Base-by-base conservation (phyloP, 2,329 filamentous ascomycete species). In the Colletotrichum australisinense region DNA sequence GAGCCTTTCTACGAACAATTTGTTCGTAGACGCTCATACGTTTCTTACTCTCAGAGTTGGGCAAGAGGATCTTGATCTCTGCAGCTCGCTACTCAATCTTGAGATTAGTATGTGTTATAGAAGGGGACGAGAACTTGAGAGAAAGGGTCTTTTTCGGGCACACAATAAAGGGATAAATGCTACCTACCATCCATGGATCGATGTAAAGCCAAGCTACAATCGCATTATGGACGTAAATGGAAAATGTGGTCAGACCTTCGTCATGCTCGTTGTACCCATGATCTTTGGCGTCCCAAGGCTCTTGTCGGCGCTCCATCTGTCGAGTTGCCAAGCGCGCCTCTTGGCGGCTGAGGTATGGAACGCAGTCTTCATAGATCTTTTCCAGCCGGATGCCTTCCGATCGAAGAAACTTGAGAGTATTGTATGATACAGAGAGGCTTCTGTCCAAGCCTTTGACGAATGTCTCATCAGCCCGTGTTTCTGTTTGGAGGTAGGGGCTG, bases 291-390 rank as follows among this genome's bases (percentile, higher is more conserved):
- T 22, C 14, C 11, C 26, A 22, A 7, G 16, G 55, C 16, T 55
- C 11, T 30, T 26, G 42, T 52, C 12, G 59, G 30, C 24, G 26
- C 6, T 55, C 16, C 32, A 30, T 8, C 8, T 14, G 9, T 30
- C 49, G n/a, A 9, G 1, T 22, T 66, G 53, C 46, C 28, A 42
- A 9, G 55, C 12, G 16, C 74, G 8, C 35, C 32, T 75, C 70
- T 24, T 63, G 69, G 42, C 53, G 72, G 42, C 78, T 82, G 3
- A 85, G 76, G 52, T 83, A 84, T 3, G 75, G 74, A 0, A 83
- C 76, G 0, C 83, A 82, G 16, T 71, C 60, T 1, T 75, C 59
- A 24, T 82, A 75, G 1, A 78, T 71, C 6, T 78, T 59, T 5
- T 74, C 65, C 1, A 84, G 63, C 16, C 78, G 69, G 46, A 83